Evolutionary conservation across 768 basidiomycete species (phyloP).

Genomic region (Tubosaeta sp.): DNA sequence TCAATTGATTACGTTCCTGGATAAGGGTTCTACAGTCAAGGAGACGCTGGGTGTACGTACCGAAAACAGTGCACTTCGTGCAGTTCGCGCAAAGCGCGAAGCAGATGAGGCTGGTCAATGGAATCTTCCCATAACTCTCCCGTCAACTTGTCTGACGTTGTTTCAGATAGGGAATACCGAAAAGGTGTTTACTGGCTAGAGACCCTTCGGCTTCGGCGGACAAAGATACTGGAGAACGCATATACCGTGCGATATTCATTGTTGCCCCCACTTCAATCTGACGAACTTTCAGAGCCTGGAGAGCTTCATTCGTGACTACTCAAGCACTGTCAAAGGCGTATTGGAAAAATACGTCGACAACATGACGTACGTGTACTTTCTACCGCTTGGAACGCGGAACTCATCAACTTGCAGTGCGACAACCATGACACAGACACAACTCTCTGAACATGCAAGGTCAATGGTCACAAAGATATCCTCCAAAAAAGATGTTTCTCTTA

Average conservation of each 20-base stretch:
- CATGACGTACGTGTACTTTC: slow-evolving; percentile 43
- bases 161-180: slow-evolving; percentile 81
- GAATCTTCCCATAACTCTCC: background rate
- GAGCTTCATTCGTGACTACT: slow-evolving; percentile 70
- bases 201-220: slow-evolving; percentile 75
- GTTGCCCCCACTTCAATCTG: background rate
- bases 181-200: slow-evolving; percentile 91
- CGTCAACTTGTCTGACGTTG: slow-evolving; percentile 1
- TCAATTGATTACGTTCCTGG: slow-evolving; percentile 80
- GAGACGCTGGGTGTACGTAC: slow-evolving; percentile 53
- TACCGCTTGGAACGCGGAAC: background rate
- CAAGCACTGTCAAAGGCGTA: slow-evolving; percentile 55
- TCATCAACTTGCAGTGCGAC: slow-evolving; percentile 58
- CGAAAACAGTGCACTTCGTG: slow-evolving; percentile 64
- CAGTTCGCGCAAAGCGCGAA: slow-evolving; percentile 82
- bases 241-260: slow-evolving; percentile 52
- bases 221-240: slow-evolving; percentile 78
- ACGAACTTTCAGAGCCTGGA: slow-evolving; percentile 62
- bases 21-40: slow-evolving; percentile 65
- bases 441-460: slow-evolving; percentile 60
- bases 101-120: slow-evolving; percentile 82
- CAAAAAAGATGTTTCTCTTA: slow-evolving; percentile 59
- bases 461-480: slow-evolving; percentile 66
- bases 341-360: slow-evolving; percentile 78
- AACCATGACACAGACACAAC: slow-evolving; percentile 65